phyloP scores from a whole-genome alignment of 208 protist genomes.

The Borovskyia barvae region DNA sequence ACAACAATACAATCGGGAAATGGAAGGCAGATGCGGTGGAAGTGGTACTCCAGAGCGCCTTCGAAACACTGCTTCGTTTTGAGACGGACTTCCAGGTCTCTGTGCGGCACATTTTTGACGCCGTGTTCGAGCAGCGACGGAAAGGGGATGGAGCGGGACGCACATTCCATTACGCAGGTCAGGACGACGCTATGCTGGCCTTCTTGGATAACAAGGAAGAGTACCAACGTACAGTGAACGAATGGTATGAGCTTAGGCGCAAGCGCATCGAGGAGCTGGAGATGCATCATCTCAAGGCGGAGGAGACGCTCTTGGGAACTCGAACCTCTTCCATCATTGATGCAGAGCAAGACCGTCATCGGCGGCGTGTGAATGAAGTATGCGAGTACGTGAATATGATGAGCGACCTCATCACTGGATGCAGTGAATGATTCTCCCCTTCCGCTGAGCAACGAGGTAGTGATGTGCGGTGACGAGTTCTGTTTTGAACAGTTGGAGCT shows the following conservation, averaged over 20 bases:
- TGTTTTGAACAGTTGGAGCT: too few species aligned
- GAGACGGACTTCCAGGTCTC: constrained; percentile 73
- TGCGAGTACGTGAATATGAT: constrained; percentile 57
- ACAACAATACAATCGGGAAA: constrained; percentile 60
- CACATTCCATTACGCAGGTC: constrained; percentile 9
- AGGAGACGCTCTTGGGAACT: constrained; percentile 60
- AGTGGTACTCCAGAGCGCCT: constrained; percentile 72
- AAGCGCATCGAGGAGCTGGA: constrained; percentile 79
- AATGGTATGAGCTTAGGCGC: constrained; percentile 79
- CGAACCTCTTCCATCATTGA: constrained; percentile 43
- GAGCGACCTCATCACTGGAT: constrained; percentile 15
- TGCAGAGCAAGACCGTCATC: constrained; percentile 67
- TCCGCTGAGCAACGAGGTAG: too few species aligned
- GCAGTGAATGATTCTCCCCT: constrained; percentile 1
- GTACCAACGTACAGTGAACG: constrained; percentile 71
- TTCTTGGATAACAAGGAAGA: constrained; percentile 80
- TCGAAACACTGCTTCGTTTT: constrained; percentile 72
- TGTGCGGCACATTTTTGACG: constrained; percentile 72
- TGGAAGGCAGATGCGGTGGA: constrained; percentile 78
- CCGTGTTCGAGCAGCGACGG: constrained; percentile 63
- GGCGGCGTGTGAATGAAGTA: constrained; percentile 65
- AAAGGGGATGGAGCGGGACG: constrained; percentile 33
- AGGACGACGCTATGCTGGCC: constrained; percentile 41
- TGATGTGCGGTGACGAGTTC: too few species aligned
- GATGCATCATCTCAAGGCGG: constrained; percentile 59